Evolutionary conservation across 2,329 filamentous ascomycete species (phyloP), one percentile per base, ranked within the genome.

Genomic region (Sarocladium brachiariae): DNA sequence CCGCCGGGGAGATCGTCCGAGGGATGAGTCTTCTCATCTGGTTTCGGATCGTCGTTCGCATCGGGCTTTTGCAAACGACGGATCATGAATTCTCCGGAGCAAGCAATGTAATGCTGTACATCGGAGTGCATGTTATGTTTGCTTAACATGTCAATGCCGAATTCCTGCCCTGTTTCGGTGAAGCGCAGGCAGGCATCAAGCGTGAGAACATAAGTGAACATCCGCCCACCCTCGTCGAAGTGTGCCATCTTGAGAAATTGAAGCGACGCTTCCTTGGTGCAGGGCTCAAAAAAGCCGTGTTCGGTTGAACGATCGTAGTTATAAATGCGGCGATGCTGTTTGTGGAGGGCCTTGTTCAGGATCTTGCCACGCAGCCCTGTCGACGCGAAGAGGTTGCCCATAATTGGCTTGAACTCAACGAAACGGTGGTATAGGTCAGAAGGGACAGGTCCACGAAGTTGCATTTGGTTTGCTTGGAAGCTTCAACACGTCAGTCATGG

Each of bases 111-210:
- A 2, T 88, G 86, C 31, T 84, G 87, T 1, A 96, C 91, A 65
- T 96, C 85, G 56, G 88, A 92, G 70, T 97, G 92, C 89, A 97
- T 96, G 35, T 89, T 95, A 67, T 97, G 92, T 65, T 97, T 97
- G 66, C 85, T 90, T 60, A 97, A 70, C 65, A 96, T 74, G 68
- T 96, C 92, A 60, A 97, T 89, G 49, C 91, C 89, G 53, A 96
- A 96, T 61, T 96, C 91, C 59, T 93, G 93, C 25, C 92, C 92
- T 0, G 92, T 97, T 67, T 96, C 92, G 1, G 92, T 96, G 68
- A 96, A 96, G 41, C 90, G 85, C 62, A 95, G 80, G 50, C 92
- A 76, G 4, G 86, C 87, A 61, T 97, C 92, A 6, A 96, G 76
- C 0, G 89, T 95, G 19, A 97, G 73, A 23, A 96, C 85, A 59